These are phyloP conservation scores for Fraxinus xanthoxyloides DNA, from an alignment of 305 asterid genomes.

Conservation along the genomic window DNA sequence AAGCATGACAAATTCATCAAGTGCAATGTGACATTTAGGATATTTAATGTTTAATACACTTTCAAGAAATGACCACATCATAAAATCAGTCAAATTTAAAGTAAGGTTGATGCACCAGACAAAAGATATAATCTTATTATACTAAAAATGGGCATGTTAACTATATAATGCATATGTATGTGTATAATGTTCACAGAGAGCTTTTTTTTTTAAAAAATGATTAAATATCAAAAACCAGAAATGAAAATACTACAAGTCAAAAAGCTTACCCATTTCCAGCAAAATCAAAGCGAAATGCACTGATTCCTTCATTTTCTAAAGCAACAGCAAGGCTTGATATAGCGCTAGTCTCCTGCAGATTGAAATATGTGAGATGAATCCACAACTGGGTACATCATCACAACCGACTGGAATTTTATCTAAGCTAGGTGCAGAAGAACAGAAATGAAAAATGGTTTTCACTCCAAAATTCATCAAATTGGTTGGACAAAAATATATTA, in stretches of 20 bases:
- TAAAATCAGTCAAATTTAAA: background rate
- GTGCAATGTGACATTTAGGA: background rate
- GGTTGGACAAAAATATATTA: background rate
- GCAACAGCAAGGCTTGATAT: constrained; percentile 58
- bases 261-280: constrained; percentile 78
- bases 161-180: background rate
- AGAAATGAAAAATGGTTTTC: background rate
- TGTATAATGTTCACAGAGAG: background rate
- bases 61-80: background rate
- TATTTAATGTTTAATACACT: background rate
- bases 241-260: background rate
- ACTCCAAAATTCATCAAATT: background rate
- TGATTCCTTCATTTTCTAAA: constrained; percentile 74
- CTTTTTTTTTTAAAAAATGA: background rate
- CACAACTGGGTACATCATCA: background rate
- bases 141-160: background rate
- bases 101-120: background rate
- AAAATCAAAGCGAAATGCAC: constrained; percentile 83
- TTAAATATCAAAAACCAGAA: background rate
- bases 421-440: background rate
- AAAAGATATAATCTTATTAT: background rate
- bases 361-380: constrained; percentile 18
- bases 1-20: background rate
- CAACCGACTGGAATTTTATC: background rate
- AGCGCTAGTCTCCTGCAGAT: constrained; percentile 46